Percentiles rank a stretch among this genome's conserved stretches.
Evolutionary conservation across 2,329 filamentous ascomycete genomes (phyloP).

Genomic region (Claviceps cyperi): DNA sequence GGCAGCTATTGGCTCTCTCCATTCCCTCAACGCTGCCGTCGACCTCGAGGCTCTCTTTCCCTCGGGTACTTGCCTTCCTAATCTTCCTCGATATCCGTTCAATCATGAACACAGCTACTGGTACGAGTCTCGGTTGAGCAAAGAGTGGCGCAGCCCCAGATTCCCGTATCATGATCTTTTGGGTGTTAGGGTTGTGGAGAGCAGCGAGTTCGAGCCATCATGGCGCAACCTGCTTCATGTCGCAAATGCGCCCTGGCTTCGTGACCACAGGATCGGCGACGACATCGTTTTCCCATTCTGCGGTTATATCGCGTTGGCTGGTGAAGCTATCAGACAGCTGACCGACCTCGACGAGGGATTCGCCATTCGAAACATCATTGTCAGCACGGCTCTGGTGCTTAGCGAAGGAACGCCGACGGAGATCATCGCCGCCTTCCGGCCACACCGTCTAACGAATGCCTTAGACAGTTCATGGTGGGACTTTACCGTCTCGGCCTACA

Average conservation of each 20-base stretch:
- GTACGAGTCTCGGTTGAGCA: conserved; percentile 5
- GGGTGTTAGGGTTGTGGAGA: conserved; percentile 8
- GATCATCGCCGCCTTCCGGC: conserved; percentile 18
- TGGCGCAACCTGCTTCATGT: conserved; percentile 12
- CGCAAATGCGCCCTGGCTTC: conserved; percentile 21
- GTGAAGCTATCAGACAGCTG: conserved; percentile 11
- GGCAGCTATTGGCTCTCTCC: conserved; percentile 6
- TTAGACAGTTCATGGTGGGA: conserved; percentile 17
- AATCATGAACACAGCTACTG: conserved; percentile 6
- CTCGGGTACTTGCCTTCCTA: neutral
- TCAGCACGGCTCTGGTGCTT: conserved; percentile 19
- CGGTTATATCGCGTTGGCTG: conserved; percentile 20
- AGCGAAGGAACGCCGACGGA: conserved; percentile 15
- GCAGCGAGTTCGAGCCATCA: conserved; percentile 5
- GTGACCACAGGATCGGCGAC: conserved; percentile 29
- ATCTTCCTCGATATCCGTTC: conserved; percentile 10
- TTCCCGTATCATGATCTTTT: conserved; percentile 8
- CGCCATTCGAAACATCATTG: conserved; percentile 15
- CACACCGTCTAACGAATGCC: conserved; percentile 11
- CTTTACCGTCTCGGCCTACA: conserved; percentile 15
- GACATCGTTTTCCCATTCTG: conserved; percentile 27
- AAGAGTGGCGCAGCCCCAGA: conserved; percentile 4
- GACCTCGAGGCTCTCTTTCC: conserved; percentile 4
- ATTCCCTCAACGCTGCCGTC: neutral
- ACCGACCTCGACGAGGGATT: conserved; percentile 9